These are phyloP conservation scores for Hsuehochloa calcarea DNA, from an alignment of 176 grass and related monocot genomes.

Conservation along the genomic window DNA sequence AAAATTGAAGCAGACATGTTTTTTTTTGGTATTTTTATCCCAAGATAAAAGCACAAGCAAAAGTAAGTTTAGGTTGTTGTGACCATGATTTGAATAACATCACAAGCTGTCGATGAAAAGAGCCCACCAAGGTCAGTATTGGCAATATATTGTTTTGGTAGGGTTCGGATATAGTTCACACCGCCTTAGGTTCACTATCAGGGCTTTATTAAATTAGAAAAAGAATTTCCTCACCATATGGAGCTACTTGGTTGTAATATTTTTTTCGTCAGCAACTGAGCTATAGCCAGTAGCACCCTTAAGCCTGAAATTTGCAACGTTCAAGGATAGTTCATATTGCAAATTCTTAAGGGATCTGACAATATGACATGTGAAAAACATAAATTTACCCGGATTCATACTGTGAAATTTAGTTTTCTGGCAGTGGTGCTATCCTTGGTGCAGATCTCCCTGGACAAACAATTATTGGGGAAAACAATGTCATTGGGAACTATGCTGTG, in stretches of 20 bases:
- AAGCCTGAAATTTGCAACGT: background rate
- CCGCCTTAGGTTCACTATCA: background rate
- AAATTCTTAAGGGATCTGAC: background rate
- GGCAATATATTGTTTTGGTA: background rate
- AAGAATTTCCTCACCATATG: background rate
- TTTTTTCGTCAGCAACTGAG: background rate
- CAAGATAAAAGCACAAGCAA: background rate
- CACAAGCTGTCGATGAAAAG: background rate
- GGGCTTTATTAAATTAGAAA: background rate
- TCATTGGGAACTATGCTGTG: constrained; percentile 69
- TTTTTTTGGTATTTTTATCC: background rate
- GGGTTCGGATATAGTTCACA: background rate
- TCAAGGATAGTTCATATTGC: background rate
- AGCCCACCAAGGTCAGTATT: background rate
- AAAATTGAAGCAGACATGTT: background rate
- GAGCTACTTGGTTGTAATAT: background rate
- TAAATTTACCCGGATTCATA: constrained; percentile 26
- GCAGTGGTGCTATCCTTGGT: constrained; percentile 93
- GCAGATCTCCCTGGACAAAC: constrained; percentile 70
- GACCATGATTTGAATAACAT: background rate
- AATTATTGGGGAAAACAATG: constrained; percentile 68
- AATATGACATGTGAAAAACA: background rate
- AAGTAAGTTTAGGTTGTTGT: background rate
- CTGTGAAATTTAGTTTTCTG: constrained; percentile 38
- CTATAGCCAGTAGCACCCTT: background rate